A percentile compares a stretch with the other conserved stretches of the same genome.
Conservation (phyloP, 345 rosid genomes). For the Murraya koenigii region DNA sequence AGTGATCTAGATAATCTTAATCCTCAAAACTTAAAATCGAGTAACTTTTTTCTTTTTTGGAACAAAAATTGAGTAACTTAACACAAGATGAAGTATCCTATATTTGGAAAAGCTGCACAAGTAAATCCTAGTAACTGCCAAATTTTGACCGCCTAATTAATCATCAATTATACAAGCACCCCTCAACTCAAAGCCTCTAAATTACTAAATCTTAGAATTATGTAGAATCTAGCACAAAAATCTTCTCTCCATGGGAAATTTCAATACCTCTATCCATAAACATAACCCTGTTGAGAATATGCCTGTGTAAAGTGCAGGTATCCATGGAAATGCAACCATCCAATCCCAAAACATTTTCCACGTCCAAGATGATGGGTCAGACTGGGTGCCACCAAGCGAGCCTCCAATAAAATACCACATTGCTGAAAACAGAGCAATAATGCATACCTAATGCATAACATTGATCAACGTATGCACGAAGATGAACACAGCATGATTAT, state of each 20-base stretch:
- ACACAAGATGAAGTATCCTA: neutral
- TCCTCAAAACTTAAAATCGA: neutral
- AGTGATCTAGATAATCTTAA: neutral
- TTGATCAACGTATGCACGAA: constrained; percentile 12
- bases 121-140: neutral
- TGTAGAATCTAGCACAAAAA: neutral
- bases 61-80: neutral
- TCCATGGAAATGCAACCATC: constrained; percentile 60
- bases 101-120: neutral
- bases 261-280: constrained; percentile 62
- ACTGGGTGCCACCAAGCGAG: constrained; percentile 28
- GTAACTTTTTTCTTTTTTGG: too few species aligned
- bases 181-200: neutral
- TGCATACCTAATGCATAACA: constrained; percentile 33
- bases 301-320: constrained; percentile 61
- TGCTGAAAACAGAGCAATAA: constrained; percentile 43
- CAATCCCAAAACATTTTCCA: constrained; percentile 45
- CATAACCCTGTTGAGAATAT: constrained; percentile 55
- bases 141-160: neutral
- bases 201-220: neutral
- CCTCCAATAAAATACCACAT: constrained; percentile 50
- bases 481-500: neutral
- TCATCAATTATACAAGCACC: neutral
- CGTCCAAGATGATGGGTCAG: constrained; percentile 42
- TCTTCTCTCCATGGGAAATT: neutral